Base-by-base conservation (phyloP, 495 filamentous ascomycete genomes). In the Lepraria neglecta region DNA sequence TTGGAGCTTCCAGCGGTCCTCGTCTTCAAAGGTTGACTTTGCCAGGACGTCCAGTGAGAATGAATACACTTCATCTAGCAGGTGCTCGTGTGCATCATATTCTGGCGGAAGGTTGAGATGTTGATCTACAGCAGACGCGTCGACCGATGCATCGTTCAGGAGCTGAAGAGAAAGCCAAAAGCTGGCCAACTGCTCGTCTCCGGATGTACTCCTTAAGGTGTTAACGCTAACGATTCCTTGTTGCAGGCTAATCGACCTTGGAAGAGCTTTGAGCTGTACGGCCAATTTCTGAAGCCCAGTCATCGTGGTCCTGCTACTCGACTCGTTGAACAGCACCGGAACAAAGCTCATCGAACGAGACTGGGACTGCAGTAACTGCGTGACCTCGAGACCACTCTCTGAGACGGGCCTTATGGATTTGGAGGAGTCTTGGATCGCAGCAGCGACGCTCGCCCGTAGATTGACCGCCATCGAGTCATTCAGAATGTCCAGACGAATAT, bases 151-250 rank as follows among this genome's bases (percentile, higher is more conserved):
- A 28, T 81, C 71, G 65, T 82, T 82, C 42, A 95, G 72, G 9
- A 94, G 76, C 46, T 87, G 84, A 58, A 91, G 80, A 1, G 87
- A 79, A 11, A 97, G 77, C 95, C 95, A 98, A 67, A 92, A 84
- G 14, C 84, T 85, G 17, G 90, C 83, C 40, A 94, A 65, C 47
- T 82, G 76, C 12, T 80, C 76, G 19, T 78, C 71, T 5, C 82
- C 83, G 11, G 79, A 74, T 11, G 77, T 76, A 53, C 77, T 75
- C 59, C 82, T 78, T 30, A 87, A 70, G 40, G 82, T 78, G 27
- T 79, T 79, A 35, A 88, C 74, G 27, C 78, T 79, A 35, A 88
- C 74, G 68, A 90, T 79, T 3, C 81, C 74, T 19, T 79, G 73
- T 21, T 84, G 85, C 24, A 84, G 65, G 44, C 67, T 27, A 6